Percentiles rank a stretch among this genome's conserved stretches.
Evolutionary conservation across 768 basidiomycete species (phyloP).

Genomic region (Macrolepiota dolichaula): DNA sequence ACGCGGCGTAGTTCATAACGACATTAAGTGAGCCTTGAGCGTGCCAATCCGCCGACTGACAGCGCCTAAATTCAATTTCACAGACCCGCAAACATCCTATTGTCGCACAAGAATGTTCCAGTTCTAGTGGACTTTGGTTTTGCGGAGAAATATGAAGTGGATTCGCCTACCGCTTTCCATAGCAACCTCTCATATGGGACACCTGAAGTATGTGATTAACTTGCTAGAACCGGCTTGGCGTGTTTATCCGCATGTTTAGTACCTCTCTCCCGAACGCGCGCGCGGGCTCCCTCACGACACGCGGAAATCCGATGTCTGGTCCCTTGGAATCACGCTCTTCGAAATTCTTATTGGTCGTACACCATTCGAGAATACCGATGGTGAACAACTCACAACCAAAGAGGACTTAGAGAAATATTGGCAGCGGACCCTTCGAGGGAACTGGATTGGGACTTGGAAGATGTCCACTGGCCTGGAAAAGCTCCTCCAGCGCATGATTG

Average conservation of each 20-base stretch:
- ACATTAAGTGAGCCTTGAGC: conserved; percentile 74
- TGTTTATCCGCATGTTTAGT: conserved; percentile 41
- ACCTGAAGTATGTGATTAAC: conserved; percentile 60
- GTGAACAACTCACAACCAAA: conserved; percentile 73
- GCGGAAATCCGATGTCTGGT: conserved; percentile 85
- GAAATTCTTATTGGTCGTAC: conserved; percentile 92
- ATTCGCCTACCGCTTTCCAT: conserved; percentile 65
- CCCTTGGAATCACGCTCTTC: conserved; percentile 88
- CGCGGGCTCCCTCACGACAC: conserved; percentile 89
- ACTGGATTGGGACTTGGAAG: conserved; percentile 83
- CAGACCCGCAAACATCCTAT: conserved; percentile 91
- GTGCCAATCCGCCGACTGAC: neutral
- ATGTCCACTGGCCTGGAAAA: conserved; percentile 64
- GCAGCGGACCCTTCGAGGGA: conserved; percentile 76
- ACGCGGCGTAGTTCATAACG: conserved; percentile 86
- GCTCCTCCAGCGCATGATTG: conserved; percentile 73
- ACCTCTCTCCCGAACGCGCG: conserved; percentile 90
- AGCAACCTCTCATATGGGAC: conserved; percentile 88
- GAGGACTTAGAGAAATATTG: conserved; percentile 87
- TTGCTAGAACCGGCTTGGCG: neutral
- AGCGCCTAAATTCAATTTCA: neutral
- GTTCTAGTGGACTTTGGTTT: conserved; percentile 97
- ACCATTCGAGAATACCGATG: conserved; percentile 82
- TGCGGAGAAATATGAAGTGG: conserved; percentile 78
- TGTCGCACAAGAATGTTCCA: conserved; percentile 73